These are phyloP conservation scores for Phialocephala sp. DNA, from an alignment of 2,329 filamentous ascomycete genomes.

Conservation along the genomic window DNA sequence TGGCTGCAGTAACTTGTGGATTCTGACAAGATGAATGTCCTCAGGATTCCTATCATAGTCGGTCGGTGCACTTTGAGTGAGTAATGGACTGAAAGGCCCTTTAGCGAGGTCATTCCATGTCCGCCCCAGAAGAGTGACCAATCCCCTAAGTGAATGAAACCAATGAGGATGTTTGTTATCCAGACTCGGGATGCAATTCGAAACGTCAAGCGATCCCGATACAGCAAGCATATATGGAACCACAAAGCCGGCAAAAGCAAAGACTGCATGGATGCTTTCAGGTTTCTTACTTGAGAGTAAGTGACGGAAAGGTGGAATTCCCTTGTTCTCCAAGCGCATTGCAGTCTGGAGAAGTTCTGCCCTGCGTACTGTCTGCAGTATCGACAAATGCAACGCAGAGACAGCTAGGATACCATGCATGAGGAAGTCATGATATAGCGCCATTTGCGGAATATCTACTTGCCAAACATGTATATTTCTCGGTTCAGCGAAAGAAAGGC, in stretches of 20 bases:
- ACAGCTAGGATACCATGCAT: slow-evolving; percentile 40
- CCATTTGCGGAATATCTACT: slow-evolving; percentile 25
- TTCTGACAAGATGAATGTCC: slow-evolving; percentile 22
- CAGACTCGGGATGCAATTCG: slow-evolving; percentile 15
- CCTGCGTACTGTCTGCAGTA: slow-evolving; percentile 24
- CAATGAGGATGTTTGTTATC: slow-evolving; percentile 26
- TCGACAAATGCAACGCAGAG: slow-evolving; percentile 36
- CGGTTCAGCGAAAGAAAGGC: slow-evolving; percentile 1
- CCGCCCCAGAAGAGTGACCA: slow-evolving; percentile 12
- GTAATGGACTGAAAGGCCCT: slow-evolving; percentile 23
- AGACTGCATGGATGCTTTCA: slow-evolving; percentile 22
- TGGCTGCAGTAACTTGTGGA: slow-evolving; percentile 20
- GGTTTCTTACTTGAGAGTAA: slow-evolving; percentile 3
- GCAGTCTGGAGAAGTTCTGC: slow-evolving; percentile 21
- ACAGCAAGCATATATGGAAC: slow-evolving; percentile 29
- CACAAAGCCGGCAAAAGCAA: slow-evolving; percentile 29
- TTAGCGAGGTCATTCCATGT: slow-evolving; percentile 19
- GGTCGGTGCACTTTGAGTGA: not conserved
- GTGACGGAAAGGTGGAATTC: slow-evolving; percentile 23
- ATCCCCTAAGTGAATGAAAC: slow-evolving; percentile 25
- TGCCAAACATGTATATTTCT: slow-evolving; percentile 23
- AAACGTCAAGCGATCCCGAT: slow-evolving; percentile 1
- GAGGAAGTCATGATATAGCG: slow-evolving; percentile 27
- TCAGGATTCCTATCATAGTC: slow-evolving; percentile 23
- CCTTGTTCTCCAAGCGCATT: slow-evolving; percentile 15